These are phyloP conservation scores for Corymbia calophylla DNA, from an alignment of 441 rosid species.

Conservation along the genomic window DNA sequence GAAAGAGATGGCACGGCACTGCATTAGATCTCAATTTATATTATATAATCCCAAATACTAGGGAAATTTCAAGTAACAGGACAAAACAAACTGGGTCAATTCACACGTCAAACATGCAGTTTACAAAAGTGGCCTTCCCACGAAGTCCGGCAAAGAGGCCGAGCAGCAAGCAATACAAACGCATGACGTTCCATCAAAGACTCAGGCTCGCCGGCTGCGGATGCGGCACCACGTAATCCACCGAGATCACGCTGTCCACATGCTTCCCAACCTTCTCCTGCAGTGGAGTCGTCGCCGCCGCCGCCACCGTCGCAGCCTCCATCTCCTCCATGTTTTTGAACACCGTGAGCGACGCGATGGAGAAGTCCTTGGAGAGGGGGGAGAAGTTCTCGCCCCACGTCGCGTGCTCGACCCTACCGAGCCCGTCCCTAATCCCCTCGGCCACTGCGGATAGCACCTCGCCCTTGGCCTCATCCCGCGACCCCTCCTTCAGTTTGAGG, in stretches of 20 bases:
- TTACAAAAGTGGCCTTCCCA: background rate
- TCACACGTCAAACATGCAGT: background rate
- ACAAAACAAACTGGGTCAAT: background rate
- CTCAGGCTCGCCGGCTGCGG: conserved; percentile 14
- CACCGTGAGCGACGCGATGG: conserved; percentile 61
- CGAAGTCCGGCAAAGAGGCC: background rate
- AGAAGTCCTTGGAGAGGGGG: conserved; percentile 65
- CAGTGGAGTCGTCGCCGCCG: conserved; percentile 21
- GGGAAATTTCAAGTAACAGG: too few relatives aligned
- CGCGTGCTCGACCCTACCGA: conserved; percentile 36
- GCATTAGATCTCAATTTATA: background rate
- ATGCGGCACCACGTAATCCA: conserved; percentile 55
- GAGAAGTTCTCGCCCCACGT: conserved; percentile 75
- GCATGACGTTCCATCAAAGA: conserved; percentile 7
- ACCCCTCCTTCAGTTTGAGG: conserved; percentile 48
- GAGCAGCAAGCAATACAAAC: background rate
- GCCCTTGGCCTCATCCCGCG: conserved; percentile 27
- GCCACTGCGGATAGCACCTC: conserved; percentile 38
- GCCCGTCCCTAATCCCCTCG: conserved; percentile 32
- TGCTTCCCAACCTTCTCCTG: conserved; percentile 50
- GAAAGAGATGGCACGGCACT: background rate
- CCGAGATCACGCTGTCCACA: conserved; percentile 49
- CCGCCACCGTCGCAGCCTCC: conserved; percentile 43
- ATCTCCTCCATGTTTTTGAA: conserved; percentile 39
- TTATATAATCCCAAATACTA: background rate